Conservation (phyloP, 106 monocot genomes). For the Xerophyta viscosa region DNA sequence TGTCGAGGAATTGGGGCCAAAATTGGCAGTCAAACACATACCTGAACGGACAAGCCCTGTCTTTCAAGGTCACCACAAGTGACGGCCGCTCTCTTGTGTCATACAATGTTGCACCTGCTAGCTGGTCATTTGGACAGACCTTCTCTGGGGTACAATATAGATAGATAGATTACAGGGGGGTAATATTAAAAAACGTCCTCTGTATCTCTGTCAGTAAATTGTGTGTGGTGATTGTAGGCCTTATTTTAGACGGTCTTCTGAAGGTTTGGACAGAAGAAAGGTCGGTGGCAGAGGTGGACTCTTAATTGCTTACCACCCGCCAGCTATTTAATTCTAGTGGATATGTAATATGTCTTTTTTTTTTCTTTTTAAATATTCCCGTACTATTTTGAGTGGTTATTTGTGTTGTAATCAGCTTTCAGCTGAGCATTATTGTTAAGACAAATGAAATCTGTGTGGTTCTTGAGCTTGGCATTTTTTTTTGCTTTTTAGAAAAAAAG, state of each 20-base stretch:
- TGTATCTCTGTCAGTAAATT: no score
- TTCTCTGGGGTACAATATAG: constrained; percentile 10
- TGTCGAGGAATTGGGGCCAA: constrained; percentile 19
- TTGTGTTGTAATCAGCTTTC: no score
- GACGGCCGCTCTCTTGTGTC: constrained; percentile 14
- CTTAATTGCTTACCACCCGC: constrained; percentile 1
- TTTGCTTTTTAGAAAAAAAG: no score
- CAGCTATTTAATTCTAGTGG: background rate
- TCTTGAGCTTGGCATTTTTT: no score
- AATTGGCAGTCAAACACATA: constrained; percentile 7
- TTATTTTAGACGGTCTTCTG: background rate
- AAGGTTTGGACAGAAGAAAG: background rate
- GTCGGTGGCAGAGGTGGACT: constrained; percentile 1
- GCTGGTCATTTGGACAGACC: constrained; percentile 15
- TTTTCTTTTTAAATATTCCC: no score
- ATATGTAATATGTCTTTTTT: no score
- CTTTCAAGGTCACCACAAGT: constrained; percentile 19
- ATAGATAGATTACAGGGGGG: no score
- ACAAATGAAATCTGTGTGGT: no score
- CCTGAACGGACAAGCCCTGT: constrained; percentile 9
- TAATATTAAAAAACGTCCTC: no score
- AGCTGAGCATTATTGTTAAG: no score
- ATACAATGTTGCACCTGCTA: constrained; percentile 7
- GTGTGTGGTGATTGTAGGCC: no score
- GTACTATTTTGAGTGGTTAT: no score